Percentiles rank a stretch among this genome's conserved stretches.
Conservation (phyloP, 2,329 filamentous ascomycete genomes). For the Aspergillus tubingensis region DNA sequence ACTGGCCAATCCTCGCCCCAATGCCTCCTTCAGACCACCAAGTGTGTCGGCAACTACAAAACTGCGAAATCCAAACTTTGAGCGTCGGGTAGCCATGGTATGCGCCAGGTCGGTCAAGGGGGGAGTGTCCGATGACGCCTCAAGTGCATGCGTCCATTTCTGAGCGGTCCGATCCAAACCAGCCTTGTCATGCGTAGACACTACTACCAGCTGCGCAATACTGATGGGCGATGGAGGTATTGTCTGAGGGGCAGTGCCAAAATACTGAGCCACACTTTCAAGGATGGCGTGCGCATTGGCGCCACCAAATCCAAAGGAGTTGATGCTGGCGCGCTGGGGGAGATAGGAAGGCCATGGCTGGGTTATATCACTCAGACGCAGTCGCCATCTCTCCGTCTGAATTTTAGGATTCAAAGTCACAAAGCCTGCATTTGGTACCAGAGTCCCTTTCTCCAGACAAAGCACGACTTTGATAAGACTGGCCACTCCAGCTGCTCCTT, state of each 20-base stretch:
- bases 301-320: conserved; percentile 34
- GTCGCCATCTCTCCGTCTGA: conserved; percentile 24
- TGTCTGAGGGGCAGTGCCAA: background rate
- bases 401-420: conserved; percentile 46
- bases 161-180: conserved; percentile 20
- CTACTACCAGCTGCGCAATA: background rate
- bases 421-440: conserved; percentile 51
- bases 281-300: conserved; percentile 29
- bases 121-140: conserved; percentile 9
- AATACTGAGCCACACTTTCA: conserved; percentile 20
- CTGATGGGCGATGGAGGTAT: background rate
- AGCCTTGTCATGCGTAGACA: conserved; percentile 3
- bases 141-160: conserved; percentile 17
- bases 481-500: conserved; percentile 54
- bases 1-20: background rate
- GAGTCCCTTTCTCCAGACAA: conserved; percentile 41
- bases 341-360: conserved; percentile 25
- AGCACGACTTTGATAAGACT: conserved; percentile 51
- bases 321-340: conserved; percentile 25
- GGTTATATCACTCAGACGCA: conserved; percentile 18
- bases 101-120: conserved; percentile 8
- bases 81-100: conserved; percentile 22
- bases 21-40: conserved; percentile 5
- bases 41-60: conserved; percentile 19
- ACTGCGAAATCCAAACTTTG: conserved; percentile 22